Evolutionary conservation across 2,329 filamentous ascomycete genomes (phyloP), one percentile per base, ranked within the genome.

Genomic region (Tolypocladium capitatum): DNA sequence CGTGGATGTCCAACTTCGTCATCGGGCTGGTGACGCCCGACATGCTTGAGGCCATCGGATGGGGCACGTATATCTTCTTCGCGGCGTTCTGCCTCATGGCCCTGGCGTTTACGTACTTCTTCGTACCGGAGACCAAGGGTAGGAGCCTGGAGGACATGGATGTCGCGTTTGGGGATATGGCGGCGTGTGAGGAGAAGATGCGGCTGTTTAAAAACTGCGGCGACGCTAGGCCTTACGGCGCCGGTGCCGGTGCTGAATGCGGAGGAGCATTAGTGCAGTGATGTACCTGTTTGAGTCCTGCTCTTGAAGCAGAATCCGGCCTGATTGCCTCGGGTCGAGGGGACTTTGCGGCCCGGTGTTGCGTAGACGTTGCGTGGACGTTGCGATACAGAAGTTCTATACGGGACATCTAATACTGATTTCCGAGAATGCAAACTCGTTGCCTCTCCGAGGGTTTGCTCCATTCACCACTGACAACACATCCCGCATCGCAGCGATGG

Each of bases 1-100:
- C 60, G 0, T 66, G 63, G 63, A 62, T 66, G 57, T 62, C 59
- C 49, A 65, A 65, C 54, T 65, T 65, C 36, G 58, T 64, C 21
- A 60, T 66, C 18, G 63, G 62, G 0, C 56, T 64, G 24, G 62
- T 65, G 31, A 64, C 62, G 3, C 63, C 63, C 0, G 21, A 79
- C 5, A 72, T 83, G 53, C 67, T 83, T 5, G 64, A 74, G 42
- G 69, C 71, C 16, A 74, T 68, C 7, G 63, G 61, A 4, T 76
- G 66, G 58, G 73, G 73, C 10, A 73, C 73, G 0, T 81, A 81
- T 52, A 68, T 80, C 42, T 81, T 83, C 65, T 83, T 82, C 51
- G 75, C 71, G 0, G 64, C 68, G 2, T 78, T 78, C 51, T 74
- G 71, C 50, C 55, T 73, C 1, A 58, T 78, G 5, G 69, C 71